Percentiles rank a stretch among this genome's conserved stretches.
Evolutionary conservation across 768 basidiomycete species (phyloP).

Genomic region (Neoboletus magnificus): DNA sequence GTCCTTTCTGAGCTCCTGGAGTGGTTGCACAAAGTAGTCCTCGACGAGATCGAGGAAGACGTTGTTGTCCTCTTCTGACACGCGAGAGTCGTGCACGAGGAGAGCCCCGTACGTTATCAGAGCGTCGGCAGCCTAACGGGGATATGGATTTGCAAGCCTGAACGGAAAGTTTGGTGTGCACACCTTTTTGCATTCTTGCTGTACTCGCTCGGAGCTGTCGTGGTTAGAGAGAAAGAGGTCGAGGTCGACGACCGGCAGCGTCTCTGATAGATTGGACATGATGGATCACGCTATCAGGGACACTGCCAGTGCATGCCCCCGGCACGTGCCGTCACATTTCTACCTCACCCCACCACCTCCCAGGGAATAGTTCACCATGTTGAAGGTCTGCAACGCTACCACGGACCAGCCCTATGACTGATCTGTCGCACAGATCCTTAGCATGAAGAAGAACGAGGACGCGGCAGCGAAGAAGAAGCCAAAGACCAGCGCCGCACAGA

Average conservation of each 20-base stretch:
- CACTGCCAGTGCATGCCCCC: conserved; percentile 9
- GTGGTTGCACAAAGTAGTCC: conserved; percentile 85
- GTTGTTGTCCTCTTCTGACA: conserved; percentile 76
- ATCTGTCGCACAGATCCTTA: conserved; percentile 75
- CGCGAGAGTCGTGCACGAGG: conserved; percentile 80
- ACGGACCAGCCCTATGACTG: background rate
- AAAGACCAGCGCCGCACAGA: conserved; percentile 96
- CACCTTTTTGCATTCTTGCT: conserved; percentile 67
- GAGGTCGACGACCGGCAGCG: conserved; percentile 74
- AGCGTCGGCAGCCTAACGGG: conserved; percentile 70
- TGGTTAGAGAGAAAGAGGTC: conserved; percentile 60
- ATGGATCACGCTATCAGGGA: conserved; percentile 8
- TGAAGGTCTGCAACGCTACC: conserved; percentile 35
- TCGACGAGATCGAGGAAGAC: conserved; percentile 87
- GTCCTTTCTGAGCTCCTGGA: conserved; percentile 61
- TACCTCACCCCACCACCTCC: conserved; percentile 19
- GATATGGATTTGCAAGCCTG: background rate
- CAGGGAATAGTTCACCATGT: conserved; percentile 32
- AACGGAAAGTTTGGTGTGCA: background rate
- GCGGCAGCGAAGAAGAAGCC: conserved; percentile 97
- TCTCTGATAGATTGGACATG: conserved; percentile 41
- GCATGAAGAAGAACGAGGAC: conserved; percentile 99
- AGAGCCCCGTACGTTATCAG: conserved; percentile 84
- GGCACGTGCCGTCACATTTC: conserved; percentile 32
- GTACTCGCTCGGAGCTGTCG: conserved; percentile 43